Percentiles rank a stretch among this genome's conserved stretches.
Conservation (phyloP, 164 flowering plant genomes). For the Vitis cinerea region DNA sequence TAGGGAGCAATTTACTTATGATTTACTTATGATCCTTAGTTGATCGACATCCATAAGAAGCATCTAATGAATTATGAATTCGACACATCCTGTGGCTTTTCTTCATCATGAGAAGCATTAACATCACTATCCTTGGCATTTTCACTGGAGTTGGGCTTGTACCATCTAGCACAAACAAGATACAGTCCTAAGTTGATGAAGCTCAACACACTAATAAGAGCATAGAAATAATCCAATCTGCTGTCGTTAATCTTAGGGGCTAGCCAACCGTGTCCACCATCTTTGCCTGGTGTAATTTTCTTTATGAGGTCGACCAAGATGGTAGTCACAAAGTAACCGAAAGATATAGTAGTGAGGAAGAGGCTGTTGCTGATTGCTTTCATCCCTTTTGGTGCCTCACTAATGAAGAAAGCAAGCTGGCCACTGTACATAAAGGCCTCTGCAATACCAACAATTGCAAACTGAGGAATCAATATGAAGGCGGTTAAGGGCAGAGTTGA, state of each 20-base stretch:
- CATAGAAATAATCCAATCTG: slow-evolving; percentile 28
- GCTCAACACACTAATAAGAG: slow-evolving; percentile 24
- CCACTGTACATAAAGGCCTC: slow-evolving; percentile 34
- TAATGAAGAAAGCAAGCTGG: slow-evolving; percentile 37
- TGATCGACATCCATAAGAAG: too few species aligned
- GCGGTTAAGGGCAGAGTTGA: slow-evolving; percentile 21
- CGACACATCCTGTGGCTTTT: too few species aligned
- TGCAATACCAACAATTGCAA: slow-evolving; percentile 28
- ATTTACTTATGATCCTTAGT: too few species aligned
- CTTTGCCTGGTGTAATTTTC: too few species aligned
- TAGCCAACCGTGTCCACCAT: too few species aligned
- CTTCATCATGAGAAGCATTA: neutral
- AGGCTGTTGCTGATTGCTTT: slow-evolving; percentile 38
- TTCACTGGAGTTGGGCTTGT: neutral
- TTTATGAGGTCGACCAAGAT: slow-evolving; percentile 15
- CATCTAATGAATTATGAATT: too few species aligned
- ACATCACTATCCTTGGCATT: neutral
- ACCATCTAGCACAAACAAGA: slow-evolving; percentile 23
- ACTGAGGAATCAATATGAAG: slow-evolving; percentile 30
- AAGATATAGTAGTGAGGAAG: slow-evolving; percentile 28
- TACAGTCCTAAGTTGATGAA: slow-evolving; percentile 15
- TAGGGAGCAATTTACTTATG: too few species aligned
- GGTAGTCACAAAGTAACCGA: slow-evolving; percentile 35
- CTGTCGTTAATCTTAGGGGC: slow-evolving; percentile 27
- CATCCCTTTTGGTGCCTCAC: slow-evolving; percentile 36